Evolutionary conservation across 768 basidiomycete genomes (phyloP).

Genomic region (Agaricus bisporus): DNA sequence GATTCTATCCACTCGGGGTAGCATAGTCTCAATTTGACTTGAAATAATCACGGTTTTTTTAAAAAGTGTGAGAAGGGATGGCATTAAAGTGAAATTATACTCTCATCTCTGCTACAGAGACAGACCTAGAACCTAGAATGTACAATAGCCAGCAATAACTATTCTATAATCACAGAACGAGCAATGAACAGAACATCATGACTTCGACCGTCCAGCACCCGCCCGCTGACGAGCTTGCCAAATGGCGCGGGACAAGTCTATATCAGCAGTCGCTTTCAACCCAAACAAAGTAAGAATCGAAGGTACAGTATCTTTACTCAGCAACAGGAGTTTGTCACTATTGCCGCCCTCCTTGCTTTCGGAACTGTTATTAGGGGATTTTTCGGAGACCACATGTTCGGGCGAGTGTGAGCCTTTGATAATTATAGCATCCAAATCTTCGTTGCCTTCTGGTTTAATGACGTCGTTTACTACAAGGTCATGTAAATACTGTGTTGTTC

Average conservation of each 20-base stretch:
- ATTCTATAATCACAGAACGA: no score
- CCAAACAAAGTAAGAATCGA: conserved; percentile 39
- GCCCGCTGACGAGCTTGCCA: conserved; percentile 46
- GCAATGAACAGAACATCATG: neutral
- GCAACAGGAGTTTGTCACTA: conserved; percentile 34
- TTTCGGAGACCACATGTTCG: neutral
- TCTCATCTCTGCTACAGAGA: no score
- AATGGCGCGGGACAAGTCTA: conserved; percentile 58
- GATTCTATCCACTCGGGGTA: no score
- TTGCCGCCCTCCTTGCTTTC: neutral
- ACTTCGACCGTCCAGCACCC: conserved; percentile 11
- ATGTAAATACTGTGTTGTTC: conserved; percentile 62
- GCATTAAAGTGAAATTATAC: no score
- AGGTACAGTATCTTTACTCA: conserved; percentile 45
- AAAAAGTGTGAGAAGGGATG: no score
- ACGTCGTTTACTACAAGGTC: conserved; percentile 48
- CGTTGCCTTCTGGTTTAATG: conserved; percentile 51
- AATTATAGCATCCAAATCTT: conserved; percentile 56
- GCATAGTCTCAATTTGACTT: no score
- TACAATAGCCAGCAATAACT: no score
- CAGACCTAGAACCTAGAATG: neutral
- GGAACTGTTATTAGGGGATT: conserved; percentile 7
- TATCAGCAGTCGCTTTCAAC: conserved; percentile 36
- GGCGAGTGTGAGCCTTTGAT: conserved; percentile 10
- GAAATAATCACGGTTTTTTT: no score